phyloP scores from a whole-genome alignment of 2,329 filamentous ascomycete genomes.

The Aspergillus neotritici region DNA sequence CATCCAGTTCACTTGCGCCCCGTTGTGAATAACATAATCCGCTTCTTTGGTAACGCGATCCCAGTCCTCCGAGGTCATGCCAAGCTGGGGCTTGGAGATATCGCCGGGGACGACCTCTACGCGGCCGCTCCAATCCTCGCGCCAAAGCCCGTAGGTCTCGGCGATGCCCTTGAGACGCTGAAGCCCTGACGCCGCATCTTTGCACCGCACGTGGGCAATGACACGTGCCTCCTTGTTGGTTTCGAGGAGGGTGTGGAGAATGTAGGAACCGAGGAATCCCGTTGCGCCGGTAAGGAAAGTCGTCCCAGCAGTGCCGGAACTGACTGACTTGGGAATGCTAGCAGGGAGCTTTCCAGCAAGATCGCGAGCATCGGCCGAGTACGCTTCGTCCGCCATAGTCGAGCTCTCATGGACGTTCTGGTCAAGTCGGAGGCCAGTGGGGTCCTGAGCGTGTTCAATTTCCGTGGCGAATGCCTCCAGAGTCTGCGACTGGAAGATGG shows the following conservation, averaged over 20 bases:
- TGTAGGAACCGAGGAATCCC: constrained; percentile 78
- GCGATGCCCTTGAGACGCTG: constrained; percentile 63
- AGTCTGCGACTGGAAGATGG: constrained; percentile 64
- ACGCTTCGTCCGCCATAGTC: constrained; percentile 28
- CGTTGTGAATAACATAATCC: constrained; percentile 77
- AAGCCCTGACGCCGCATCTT: constrained; percentile 55
- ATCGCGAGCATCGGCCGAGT: constrained; percentile 48
- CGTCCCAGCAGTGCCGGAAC: constrained; percentile 39
- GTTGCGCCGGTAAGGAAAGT: constrained; percentile 85
- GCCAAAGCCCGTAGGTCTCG: constrained; percentile 75
- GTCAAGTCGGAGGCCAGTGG: no score
- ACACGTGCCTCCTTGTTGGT: constrained; percentile 61
- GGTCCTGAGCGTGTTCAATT: constrained; percentile 39
- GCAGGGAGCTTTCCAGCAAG: constrained; percentile 44
- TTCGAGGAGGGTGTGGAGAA: constrained; percentile 66
- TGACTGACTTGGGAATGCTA: constrained; percentile 45
- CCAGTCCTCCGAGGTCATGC: constrained; percentile 63
- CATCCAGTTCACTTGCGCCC: constrained; percentile 74
- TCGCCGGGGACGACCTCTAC: constrained; percentile 68
- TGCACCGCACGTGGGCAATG: constrained; percentile 62
- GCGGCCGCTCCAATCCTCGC: constrained; percentile 55
- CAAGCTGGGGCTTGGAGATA: constrained; percentile 65
- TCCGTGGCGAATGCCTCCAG: constrained; percentile 53
- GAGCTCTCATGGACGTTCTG: no score
- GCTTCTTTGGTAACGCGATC: constrained; percentile 58